A percentile compares a stretch with the other conserved stretches of the same genome.
These are phyloP conservation scores for Coleophoma eucalyptorum DNA, from an alignment of 2,329 filamentous ascomycete genomes.

Conservation along the genomic window DNA sequence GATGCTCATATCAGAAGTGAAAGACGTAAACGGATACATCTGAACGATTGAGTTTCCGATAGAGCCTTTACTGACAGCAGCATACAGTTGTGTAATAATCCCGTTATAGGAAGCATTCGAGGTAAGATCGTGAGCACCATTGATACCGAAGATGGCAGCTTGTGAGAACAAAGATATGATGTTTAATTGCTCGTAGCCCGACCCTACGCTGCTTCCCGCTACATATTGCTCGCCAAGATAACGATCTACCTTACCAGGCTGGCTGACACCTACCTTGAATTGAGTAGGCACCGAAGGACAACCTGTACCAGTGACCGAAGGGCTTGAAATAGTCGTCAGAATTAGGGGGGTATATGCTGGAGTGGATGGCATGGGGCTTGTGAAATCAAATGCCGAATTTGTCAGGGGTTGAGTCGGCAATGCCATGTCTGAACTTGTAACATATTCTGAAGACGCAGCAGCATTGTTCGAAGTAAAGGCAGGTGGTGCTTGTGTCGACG, in stretches of 20 bases:
- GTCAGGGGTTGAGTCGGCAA: too few relatives aligned
- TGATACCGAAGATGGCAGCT: conserved; percentile 7
- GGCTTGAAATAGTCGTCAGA: too few relatives aligned
- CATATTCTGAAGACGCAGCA: not conserved
- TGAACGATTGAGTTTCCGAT: conserved; percentile 13
- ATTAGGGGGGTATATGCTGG: too few relatives aligned
- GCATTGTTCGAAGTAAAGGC: not conserved
- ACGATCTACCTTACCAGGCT: conserved; percentile 6
- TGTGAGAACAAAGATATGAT: not conserved
- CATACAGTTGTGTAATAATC: conserved; percentile 3
- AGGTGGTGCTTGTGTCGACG: not conserved
- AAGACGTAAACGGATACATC: conserved; percentile 5
- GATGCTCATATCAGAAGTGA: conserved; percentile 5
- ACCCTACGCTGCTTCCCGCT: conserved; percentile 2
- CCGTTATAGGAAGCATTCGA: not conserved
- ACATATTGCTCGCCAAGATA: conserved; percentile 6
- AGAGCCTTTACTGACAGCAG: conserved; percentile 4
- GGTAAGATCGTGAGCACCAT: not conserved
- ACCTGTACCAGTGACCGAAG: too few relatives aligned
- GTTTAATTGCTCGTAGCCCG: conserved; percentile 8
- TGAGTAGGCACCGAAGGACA: conserved; percentile 3
- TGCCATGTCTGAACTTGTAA: too few relatives aligned
- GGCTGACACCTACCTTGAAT: conserved; percentile 8
- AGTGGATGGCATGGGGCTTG: too few relatives aligned
- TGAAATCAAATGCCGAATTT: too few relatives aligned